These are phyloP conservation scores for Myxozyma sirexii DNA, from an alignment of 805 yeast genomes.

Conservation along the genomic window DNA sequence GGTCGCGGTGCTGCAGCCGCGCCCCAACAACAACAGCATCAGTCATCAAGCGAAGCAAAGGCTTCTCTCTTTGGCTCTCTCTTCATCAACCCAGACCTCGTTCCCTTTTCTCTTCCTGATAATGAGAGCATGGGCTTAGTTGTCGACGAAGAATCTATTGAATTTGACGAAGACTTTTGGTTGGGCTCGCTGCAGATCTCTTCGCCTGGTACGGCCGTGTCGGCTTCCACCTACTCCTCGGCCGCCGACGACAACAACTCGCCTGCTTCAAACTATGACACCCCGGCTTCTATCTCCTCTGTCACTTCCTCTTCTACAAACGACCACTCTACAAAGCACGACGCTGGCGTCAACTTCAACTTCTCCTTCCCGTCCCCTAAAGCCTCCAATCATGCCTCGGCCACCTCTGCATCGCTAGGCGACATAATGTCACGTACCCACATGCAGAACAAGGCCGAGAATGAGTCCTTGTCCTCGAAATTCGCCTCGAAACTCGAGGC, in stretches of 20 bases:
- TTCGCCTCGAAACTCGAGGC: not conserved
- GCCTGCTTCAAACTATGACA: conserved; percentile 19
- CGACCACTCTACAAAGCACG: not conserved
- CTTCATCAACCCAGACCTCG: conserved; percentile 32
- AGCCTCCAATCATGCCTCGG: not conserved
- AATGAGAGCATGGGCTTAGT: conserved; percentile 26
- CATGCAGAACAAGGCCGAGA: conserved; percentile 16
- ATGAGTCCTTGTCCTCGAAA: conserved; percentile 1
- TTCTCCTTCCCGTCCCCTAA: conserved; percentile 19
- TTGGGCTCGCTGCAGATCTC: conserved; percentile 19
- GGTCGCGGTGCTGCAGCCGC: not conserved
- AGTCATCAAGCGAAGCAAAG: not conserved
- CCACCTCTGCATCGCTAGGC: not conserved
- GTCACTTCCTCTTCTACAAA: not conserved
- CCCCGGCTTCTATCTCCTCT: conserved; percentile 22
- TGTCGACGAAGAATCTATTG: conserved; percentile 26
- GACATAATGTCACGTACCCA: conserved; percentile 20
- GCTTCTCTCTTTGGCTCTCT: conserved; percentile 29
- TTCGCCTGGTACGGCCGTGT: conserved; percentile 19
- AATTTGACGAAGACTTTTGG: conserved; percentile 31
- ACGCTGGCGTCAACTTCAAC: conserved; percentile 22
- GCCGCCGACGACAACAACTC: conserved; percentile 15
- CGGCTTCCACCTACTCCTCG: conserved; percentile 7
- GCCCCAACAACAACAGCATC: not conserved
- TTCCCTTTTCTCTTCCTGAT: conserved; percentile 31